A percentile compares a stretch with the other conserved stretches of the same genome.
These are phyloP conservation scores for Trichoderma guizhouense DNA, from an alignment of 2,329 filamentous ascomycete species.

Conservation along the genomic window DNA sequence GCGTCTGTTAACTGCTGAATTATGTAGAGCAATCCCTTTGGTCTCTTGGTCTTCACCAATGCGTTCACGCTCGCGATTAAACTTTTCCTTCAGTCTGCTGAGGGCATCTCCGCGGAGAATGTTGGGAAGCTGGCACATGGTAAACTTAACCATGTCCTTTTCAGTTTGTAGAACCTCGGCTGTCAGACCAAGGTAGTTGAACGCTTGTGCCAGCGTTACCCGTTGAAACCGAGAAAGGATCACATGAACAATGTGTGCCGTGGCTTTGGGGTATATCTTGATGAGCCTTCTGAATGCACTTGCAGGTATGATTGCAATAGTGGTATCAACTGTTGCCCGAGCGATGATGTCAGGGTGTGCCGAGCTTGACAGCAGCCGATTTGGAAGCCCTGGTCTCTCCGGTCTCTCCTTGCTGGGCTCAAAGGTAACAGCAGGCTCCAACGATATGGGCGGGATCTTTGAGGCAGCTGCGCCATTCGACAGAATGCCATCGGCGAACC, in stretches of 20 bases:
- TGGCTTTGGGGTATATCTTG: constrained; percentile 91
- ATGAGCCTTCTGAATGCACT: constrained; percentile 92
- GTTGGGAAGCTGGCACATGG: constrained; percentile 86
- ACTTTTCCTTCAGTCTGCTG: constrained; percentile 87
- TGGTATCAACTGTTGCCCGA: constrained; percentile 93
- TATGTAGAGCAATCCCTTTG: constrained; percentile 95
- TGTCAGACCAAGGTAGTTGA: constrained; percentile 88
- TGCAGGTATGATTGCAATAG: constrained; percentile 95
- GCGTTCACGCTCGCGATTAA: constrained; percentile 77
- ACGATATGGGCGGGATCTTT: constrained; percentile 69
- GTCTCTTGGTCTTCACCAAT: constrained; percentile 71
- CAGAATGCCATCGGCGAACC: constrained; percentile 20
- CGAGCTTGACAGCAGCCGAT: constrained; percentile 60
- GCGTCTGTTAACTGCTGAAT: constrained; percentile 62
- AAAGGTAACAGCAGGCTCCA: constrained; percentile 50
- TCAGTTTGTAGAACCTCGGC: constrained; percentile 91
- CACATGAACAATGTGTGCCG: constrained; percentile 95
- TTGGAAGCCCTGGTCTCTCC: constrained; percentile 37
- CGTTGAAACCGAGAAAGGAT: constrained; percentile 91
- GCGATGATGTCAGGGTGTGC: constrained; percentile 96
- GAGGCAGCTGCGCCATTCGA: constrained; percentile 31
- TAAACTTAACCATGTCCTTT: constrained; percentile 89
- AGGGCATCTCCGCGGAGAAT: constrained; percentile 81
- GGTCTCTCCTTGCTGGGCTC: constrained; percentile 35
- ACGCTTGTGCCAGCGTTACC: constrained; percentile 90